These are phyloP conservation scores for Rostrohypoxylon terebratum DNA, from an alignment of 495 filamentous ascomycete species.

Conservation along the genomic window DNA sequence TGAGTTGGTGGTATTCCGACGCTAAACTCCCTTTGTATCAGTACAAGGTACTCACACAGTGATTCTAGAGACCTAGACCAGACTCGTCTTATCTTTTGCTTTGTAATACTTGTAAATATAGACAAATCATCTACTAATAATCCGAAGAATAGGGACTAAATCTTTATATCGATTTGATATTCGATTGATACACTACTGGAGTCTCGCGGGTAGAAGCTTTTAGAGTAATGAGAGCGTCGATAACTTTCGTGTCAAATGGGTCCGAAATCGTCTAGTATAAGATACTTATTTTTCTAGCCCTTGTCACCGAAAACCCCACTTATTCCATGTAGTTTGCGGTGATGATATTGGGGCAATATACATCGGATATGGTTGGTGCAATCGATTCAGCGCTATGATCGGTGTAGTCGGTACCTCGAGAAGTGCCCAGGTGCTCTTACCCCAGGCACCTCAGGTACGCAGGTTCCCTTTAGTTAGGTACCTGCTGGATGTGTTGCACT, in stretches of 20 bases:
- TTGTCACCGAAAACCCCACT: constrained; percentile 22
- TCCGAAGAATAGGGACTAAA: background rate
- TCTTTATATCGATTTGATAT: background rate
- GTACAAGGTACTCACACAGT: too few species aligned
- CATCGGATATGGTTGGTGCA: constrained; percentile 6
- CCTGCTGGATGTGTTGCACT: too few species aligned
- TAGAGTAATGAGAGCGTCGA: background rate
- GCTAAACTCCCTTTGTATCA: constrained; percentile 1
- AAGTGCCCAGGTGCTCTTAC: background rate
- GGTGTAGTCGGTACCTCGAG: constrained; percentile 24
- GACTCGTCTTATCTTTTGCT: constrained; percentile 15
- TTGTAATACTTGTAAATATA: constrained; percentile 10
- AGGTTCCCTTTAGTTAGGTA: constrained; percentile 25
- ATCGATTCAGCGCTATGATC: constrained; percentile 8
- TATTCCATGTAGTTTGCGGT: constrained; percentile 3
- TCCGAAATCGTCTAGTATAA: background rate
- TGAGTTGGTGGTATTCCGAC: constrained; percentile 11
- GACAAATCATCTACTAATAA: constrained; percentile 6
- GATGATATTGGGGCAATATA: background rate
- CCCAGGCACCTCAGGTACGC: constrained; percentile 7
- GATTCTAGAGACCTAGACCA: background rate
- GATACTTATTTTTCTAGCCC: constrained; percentile 13
- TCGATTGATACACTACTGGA: background rate
- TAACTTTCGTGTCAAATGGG: constrained; percentile 1
- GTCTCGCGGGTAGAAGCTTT: background rate